These are phyloP conservation scores for Paramecium sexaurelia DNA, from an alignment of 73 alveolate species.

Conservation along the genomic window DNA sequence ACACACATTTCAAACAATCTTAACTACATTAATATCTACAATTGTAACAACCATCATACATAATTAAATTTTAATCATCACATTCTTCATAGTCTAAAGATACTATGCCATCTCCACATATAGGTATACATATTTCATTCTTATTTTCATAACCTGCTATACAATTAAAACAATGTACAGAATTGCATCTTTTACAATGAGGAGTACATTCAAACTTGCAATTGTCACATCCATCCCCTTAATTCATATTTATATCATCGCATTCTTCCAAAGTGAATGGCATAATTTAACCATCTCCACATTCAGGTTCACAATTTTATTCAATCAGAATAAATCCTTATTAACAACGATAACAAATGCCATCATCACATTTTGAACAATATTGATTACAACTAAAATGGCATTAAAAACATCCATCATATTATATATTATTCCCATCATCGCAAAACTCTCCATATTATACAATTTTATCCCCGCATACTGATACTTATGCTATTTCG, in stretches of 20 bases:
- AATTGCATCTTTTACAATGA: slow-evolving; percentile 67
- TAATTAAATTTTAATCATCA: slow-evolving; percentile 75
- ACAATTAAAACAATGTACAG: slow-evolving; percentile 70
- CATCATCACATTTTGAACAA: not conserved
- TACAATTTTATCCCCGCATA: not conserved
- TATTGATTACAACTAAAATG: not conserved
- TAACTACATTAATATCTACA: not conserved
- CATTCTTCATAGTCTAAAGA: slow-evolving; percentile 57
- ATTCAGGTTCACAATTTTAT: not conserved
- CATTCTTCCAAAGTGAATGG: slow-evolving; percentile 56
- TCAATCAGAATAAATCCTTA: not conserved
- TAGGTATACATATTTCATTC: slow-evolving; percentile 70
- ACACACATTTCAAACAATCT: not conserved
- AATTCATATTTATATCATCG: slow-evolving; percentile 69
- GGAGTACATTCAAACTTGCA: slow-evolving; percentile 39
- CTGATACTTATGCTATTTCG: not conserved
- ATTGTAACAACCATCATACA: slow-evolving; percentile 76
- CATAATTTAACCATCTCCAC: not conserved
- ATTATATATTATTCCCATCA: not conserved
- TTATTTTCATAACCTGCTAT: slow-evolving; percentile 61
- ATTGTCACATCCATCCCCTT: slow-evolving; percentile 49
- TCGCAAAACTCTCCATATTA: not conserved
- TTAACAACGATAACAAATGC: not conserved
- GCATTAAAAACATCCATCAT: not conserved
- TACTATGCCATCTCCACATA: slow-evolving; percentile 75